Evolutionary conservation across 192 early-diverging fungal genomes (phyloP), one percentile per base, ranked within the genome.

Genomic region (Coemansia biformis): DNA sequence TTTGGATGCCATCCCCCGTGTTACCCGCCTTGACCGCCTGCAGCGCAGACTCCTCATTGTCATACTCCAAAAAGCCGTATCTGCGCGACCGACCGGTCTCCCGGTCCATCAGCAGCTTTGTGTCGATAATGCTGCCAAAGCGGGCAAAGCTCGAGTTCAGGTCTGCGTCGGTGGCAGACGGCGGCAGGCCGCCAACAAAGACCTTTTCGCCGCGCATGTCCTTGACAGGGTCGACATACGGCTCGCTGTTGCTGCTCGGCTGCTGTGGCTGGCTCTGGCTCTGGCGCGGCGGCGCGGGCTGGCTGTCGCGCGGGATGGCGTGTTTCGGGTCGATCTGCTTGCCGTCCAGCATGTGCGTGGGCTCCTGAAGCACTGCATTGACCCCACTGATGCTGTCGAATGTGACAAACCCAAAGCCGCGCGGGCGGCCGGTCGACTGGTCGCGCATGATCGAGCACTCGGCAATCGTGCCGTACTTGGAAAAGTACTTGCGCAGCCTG

Each of bases 391-490:
- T 77, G 29, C 78, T 79, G 34, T 87, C 88, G 74, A 93, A 96
- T 0, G 89, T 92, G 38, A 96, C 86, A 76, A 96, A 96, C 10
- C 93, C 93, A 76, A 94, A 96, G 7, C 93, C 92, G 33, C 93
- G 87, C 15, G 89, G 85, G 38, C 87, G 80, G n/a, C 88, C 87
- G 1, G 89, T 87, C 45, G 79, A 78, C n/a, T 81, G 78, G 63
- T 93, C 90, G 16, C 79, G 79, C 89, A 93, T 90, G 30, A 96
- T 61, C 6, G 84, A 84, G 39, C 85, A 86, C 57, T 96, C 91
- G 19, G 86, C 63, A 33, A 96, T 85, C 38, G 66, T 78, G 1
- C 93, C 93, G 62, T 90, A 96, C 48, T 83, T 80, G 33, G 70
- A 68, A 70, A 96, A 96, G 63, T 89, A 94, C 35, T 87, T 79